Conservation (phyloP, 2,329 filamentous ascomycete genomes). For the Trichoderma gracile region DNA sequence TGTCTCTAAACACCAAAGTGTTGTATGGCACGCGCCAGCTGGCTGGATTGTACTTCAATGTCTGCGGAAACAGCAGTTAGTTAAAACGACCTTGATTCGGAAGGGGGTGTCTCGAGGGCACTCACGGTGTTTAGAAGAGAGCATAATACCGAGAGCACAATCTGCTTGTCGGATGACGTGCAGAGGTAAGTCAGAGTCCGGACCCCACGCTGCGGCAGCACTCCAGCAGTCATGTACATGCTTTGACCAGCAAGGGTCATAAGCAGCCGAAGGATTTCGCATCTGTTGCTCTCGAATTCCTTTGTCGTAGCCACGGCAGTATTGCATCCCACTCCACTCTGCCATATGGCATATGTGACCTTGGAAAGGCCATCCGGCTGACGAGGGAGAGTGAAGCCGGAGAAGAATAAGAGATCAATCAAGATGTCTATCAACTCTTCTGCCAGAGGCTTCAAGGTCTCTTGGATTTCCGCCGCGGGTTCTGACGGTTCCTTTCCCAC, state of each 20-base stretch:
- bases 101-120: neutral
- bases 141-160: slow-evolving; percentile 85
- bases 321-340: slow-evolving; percentile 95
- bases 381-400: slow-evolving; percentile 80
- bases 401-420: slow-evolving; percentile 86
- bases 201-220: slow-evolving; percentile 79
- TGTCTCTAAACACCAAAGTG: slow-evolving; percentile 85
- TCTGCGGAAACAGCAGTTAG: slow-evolving; percentile 48
- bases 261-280: slow-evolving; percentile 83
- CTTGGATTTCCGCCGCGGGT: slow-evolving; percentile 63
- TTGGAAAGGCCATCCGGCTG: slow-evolving; percentile 71
- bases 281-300: slow-evolving; percentile 89
- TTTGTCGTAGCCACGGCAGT: slow-evolving; percentile 83
- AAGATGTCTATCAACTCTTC: slow-evolving; percentile 92
- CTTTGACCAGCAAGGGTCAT: slow-evolving; percentile 85
- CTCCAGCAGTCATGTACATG: slow-evolving; percentile 83
- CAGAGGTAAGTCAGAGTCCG: slow-evolving; percentile 86
- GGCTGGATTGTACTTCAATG: slow-evolving; percentile 92
- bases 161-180: slow-evolving; percentile 84
- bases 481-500: slow-evolving; percentile 52
- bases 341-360: slow-evolving; percentile 94
- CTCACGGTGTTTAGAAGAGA: slow-evolving; percentile 89
- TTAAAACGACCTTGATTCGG: neutral
- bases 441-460: slow-evolving; percentile 81
- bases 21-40: slow-evolving; percentile 95